phyloP scores from a whole-genome alignment of 139 green algal genomes.

The Chlorella sp. region DNA sequence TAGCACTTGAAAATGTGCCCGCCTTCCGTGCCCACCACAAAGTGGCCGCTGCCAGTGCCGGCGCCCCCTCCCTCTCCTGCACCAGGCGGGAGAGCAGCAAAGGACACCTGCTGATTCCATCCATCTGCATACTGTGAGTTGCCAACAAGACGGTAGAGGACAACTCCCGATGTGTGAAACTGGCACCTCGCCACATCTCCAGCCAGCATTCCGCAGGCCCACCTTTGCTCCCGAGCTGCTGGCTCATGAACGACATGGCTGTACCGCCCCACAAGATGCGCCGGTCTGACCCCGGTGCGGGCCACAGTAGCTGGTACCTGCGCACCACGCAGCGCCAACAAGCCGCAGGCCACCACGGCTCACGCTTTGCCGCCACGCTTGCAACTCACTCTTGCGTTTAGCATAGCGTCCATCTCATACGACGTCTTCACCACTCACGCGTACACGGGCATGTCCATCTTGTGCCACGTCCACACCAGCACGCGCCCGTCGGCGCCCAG shows the following conservation, averaged over 20 bases:
- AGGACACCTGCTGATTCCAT: too few relatives aligned
- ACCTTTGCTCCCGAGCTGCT: not conserved
- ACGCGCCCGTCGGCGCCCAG: conserved; percentile 52
- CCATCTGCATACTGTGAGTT: too few relatives aligned
- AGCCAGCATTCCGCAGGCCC: too few relatives aligned
- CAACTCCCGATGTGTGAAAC: too few relatives aligned
- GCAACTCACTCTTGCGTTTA: not conserved
- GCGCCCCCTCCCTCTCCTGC: conserved; percentile 2
- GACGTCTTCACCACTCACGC: conserved; percentile 22
- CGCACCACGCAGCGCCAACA: not conserved
- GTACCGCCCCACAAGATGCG: conserved; percentile 44
- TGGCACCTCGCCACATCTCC: too few relatives aligned
- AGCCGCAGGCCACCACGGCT: not conserved
- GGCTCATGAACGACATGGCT: conserved; percentile 30
- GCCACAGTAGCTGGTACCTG: conserved; percentile 53
- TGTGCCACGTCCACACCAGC: conserved; percentile 54
- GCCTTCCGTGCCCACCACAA: conserved; percentile 50
- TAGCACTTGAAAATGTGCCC: conserved; percentile 36
- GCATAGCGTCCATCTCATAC: not conserved
- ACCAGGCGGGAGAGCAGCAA: not conserved
- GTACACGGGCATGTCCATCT: conserved; percentile 44
- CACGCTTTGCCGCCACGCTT: not conserved
- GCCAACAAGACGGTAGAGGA: too few relatives aligned
- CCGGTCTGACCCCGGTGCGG: conserved; percentile 27
- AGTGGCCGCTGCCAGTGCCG: not conserved